Evolutionary conservation across 2,329 filamentous ascomycete genomes (phyloP).

Genomic region (Elsinoe ampelina): DNA sequence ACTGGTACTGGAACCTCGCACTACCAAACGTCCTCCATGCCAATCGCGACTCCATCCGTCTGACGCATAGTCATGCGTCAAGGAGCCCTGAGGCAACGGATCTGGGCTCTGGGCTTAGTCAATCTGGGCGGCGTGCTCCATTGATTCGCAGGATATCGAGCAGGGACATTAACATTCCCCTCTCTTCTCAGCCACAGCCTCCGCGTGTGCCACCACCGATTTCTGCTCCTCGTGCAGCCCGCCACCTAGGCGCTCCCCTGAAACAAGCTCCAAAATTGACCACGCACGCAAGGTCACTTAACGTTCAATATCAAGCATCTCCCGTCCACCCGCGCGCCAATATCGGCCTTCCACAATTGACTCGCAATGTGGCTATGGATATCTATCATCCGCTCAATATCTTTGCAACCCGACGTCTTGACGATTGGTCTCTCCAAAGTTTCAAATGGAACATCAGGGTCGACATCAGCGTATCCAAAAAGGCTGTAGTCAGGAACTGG

Average conservation of each 20-base stretch:
- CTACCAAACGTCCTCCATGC: neutral
- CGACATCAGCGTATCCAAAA: slow-evolving; percentile 26
- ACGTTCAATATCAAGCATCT: slow-evolving; percentile 18
- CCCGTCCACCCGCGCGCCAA: slow-evolving; percentile 20
- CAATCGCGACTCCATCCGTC: too few species aligned
- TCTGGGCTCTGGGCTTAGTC: too few species aligned
- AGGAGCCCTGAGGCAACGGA: too few species aligned
- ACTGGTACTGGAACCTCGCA: neutral
- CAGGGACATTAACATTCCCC: neutral
- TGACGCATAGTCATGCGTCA: too few species aligned
- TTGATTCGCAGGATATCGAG: neutral
- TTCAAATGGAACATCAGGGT: slow-evolving; percentile 41
- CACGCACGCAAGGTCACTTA: neutral
- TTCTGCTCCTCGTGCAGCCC: slow-evolving; percentile 1
- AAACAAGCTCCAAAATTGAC: too few species aligned
- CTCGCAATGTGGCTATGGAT: slow-evolving; percentile 20
- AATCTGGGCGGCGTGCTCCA: too few species aligned
- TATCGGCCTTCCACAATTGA: slow-evolving; percentile 21
- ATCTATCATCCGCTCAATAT: slow-evolving; percentile 26
- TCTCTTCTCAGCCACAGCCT: neutral
- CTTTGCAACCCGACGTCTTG: slow-evolving; percentile 21
- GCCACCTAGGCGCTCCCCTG: neutral
- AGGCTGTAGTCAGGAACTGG: slow-evolving; percentile 40
- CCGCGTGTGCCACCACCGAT: neutral
- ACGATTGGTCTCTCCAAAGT: slow-evolving; percentile 26